Conservation (phyloP, 805 yeast species). For the Starmerella ratchasimensis region DNA sequence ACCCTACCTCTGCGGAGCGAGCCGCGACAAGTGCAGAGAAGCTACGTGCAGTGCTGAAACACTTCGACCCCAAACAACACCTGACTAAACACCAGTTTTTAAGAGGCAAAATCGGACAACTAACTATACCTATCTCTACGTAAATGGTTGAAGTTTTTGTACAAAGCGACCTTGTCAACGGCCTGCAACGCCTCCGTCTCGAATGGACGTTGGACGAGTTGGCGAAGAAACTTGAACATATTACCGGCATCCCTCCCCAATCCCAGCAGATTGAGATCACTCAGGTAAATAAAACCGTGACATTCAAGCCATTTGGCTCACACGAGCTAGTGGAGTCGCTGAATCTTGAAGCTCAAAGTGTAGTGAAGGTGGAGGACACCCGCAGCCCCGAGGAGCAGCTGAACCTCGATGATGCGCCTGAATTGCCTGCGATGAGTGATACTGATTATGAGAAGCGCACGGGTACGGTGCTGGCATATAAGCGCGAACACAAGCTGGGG, state of each 20-base stretch:
- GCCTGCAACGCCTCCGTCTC: conserved; percentile 53
- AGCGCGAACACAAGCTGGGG: conserved; percentile 52
- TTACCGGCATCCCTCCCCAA: conserved; percentile 60
- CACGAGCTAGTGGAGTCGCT: too few relatives aligned
- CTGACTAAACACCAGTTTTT: too few relatives aligned
- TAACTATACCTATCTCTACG: too few relatives aligned
- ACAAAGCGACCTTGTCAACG: conserved; percentile 52
- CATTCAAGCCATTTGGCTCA: too few relatives aligned
- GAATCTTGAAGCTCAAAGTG: conserved; percentile 23
- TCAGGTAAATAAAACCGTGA: neutral
- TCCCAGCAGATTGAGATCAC: conserved; percentile 30
- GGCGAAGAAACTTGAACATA: conserved; percentile 42
- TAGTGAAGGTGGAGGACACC: conserved; percentile 41
- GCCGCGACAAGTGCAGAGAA: too few relatives aligned
- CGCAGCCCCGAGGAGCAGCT: conserved; percentile 23
- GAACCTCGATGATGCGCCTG: conserved; percentile 25
- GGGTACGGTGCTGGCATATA: conserved; percentile 68
- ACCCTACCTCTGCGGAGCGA: too few relatives aligned
- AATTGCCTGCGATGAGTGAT: conserved; percentile 37
- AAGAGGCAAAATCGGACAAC: too few relatives aligned
- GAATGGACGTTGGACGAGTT: conserved; percentile 46
- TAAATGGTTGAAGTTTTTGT: conserved; percentile 11
- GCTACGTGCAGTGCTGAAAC: too few relatives aligned
- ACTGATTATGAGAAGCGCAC: conserved; percentile 46
- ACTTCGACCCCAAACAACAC: too few relatives aligned